phyloP scores from a whole-genome alignment of 306 rosid genomes.

The apple (Malus domestica) region DNA sequence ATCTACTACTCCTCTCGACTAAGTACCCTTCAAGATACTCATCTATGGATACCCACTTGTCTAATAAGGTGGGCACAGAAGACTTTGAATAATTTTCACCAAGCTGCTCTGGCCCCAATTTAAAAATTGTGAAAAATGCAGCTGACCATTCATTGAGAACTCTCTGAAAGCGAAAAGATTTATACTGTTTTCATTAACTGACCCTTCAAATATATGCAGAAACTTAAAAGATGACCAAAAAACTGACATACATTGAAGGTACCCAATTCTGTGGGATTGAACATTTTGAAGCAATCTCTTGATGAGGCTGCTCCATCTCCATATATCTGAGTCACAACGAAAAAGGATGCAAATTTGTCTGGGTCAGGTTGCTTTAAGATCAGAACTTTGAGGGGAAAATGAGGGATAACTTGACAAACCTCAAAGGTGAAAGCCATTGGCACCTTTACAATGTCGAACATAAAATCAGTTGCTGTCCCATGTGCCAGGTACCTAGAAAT shows the following conservation, averaged over 20 bases:
- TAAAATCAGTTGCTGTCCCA: slow-evolving; percentile 96
- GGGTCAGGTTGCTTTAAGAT: slow-evolving; percentile 3
- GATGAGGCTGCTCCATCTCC: slow-evolving; percentile 76
- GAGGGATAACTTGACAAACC: slow-evolving; percentile 42
- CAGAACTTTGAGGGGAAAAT: slow-evolving; percentile 4
- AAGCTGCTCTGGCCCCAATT: slow-evolving; percentile 54
- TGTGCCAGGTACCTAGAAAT: slow-evolving; percentile 82
- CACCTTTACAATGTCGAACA: slow-evolving; percentile 73
- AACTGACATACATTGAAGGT: slow-evolving; percentile 56
- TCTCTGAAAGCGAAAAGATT: slow-evolving; percentile 45
- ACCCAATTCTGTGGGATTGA: slow-evolving; percentile 67
- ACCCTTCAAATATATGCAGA: not conserved
- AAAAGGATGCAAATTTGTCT: not conserved
- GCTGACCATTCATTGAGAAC: slow-evolving; percentile 90
- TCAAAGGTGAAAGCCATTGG: slow-evolving; percentile 98
- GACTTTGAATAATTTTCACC: slow-evolving; percentile 33
- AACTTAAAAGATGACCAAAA: not conserved
- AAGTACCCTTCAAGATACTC: slow-evolving; percentile 92
- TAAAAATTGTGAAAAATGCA: slow-evolving; percentile 78
- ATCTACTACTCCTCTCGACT: slow-evolving; percentile 87
- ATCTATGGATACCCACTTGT: slow-evolving; percentile 79
- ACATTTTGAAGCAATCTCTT: slow-evolving; percentile 92
- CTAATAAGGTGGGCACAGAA: slow-evolving; percentile 34
- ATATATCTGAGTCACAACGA: slow-evolving; percentile 50
- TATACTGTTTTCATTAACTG: not conserved